These are phyloP conservation scores for Penicillium digitatum DNA, from an alignment of 2,329 filamentous ascomycete species.

Conservation along the genomic window DNA sequence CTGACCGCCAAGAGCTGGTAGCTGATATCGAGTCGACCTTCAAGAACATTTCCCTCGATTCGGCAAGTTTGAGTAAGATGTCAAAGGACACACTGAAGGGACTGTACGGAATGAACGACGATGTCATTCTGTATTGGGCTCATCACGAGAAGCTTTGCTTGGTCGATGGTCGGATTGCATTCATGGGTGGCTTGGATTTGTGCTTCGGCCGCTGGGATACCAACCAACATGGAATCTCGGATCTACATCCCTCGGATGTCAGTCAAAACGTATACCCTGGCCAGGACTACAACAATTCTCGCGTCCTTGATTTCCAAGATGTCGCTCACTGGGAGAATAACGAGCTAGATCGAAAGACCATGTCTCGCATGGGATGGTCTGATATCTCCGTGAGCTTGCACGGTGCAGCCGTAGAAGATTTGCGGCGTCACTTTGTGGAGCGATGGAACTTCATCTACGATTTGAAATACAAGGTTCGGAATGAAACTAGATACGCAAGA, in stretches of 20 bases:
- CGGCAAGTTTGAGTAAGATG: conserved; percentile 58
- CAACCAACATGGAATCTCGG: conserved; percentile 77
- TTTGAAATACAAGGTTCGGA: conserved; percentile 68
- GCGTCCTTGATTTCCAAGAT: conserved; percentile 75
- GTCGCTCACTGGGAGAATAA: conserved; percentile 78
- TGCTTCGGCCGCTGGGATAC: conserved; percentile 89
- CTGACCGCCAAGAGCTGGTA: conserved; percentile 65
- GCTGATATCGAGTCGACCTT: conserved; percentile 55
- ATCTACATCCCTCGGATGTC: conserved; percentile 74
- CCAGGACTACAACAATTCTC: conserved; percentile 89
- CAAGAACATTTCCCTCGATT: conserved; percentile 54
- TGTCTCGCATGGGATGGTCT: conserved; percentile 87
- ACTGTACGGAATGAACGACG: conserved; percentile 76
- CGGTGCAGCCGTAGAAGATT: conserved; percentile 70
- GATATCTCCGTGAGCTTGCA: conserved; percentile 74
- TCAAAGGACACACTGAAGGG: conserved; percentile 70
- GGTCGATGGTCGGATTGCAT: conserved; percentile 72
- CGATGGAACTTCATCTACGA: conserved; percentile 89
- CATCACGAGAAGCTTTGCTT: conserved; percentile 90
- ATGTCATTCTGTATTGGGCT: conserved; percentile 83
- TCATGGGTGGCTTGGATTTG: conserved; percentile 88
- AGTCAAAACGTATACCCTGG: conserved; percentile 77
- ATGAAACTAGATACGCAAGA: conserved; percentile 49
- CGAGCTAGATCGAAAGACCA: conserved; percentile 74
- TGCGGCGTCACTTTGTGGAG: conserved; percentile 74